Base-by-base conservation (phyloP, 2,329 filamentous ascomycete genomes). In the Fusarium agapanthi region DNA sequence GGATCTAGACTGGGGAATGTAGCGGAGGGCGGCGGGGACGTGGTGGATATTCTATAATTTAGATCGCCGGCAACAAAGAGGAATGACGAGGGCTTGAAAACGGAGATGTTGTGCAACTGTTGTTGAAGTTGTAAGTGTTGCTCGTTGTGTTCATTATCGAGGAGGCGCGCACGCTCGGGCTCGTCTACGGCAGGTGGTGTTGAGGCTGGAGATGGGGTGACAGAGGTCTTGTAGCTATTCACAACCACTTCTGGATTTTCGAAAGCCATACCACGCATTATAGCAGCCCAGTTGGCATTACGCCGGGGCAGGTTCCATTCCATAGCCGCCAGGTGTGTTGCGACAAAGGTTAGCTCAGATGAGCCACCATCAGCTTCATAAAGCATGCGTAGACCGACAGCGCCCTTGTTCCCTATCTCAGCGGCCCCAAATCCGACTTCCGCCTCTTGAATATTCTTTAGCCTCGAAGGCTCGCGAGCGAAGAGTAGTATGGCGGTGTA, bases 351-450 rank as follows among this genome's bases (percentile, higher is more conserved):
- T 61, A 98, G 81, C 76, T 93, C 89, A 32, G 92, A 88, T 61
- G 74, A 76, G 26, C 75, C 76, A 15, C 71, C 74, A 35, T 72
- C 76, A 50, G 73, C 78, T 63, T 80, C 71, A 76, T 93, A 92
- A 20, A 89, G 86, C 47, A 96, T 82, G 38, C 95, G 88, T 68
- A 95, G 86, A 1, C 92, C 96, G 2, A 97, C 92, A 7, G 95
- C 95, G 35, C 95, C 96, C 83, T 99, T 99, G 82, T 98, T 98
- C 22, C 95, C 96, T 92, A 97, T 96, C 55, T 95, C 92, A 65
- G 91, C 91, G 2, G 95, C 81, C 1, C 96, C 96, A 54, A 98
- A 92, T 1, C 96, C 95, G 5, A 95, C 92, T 59, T 93, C 93
- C 5, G 92, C 94, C n/a, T 89, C 91, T 72, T 94, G 88, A n/a